Evolutionary conservation across 2,329 filamentous ascomycete genomes (phyloP).

Genomic region (Mycosphaerella sp.): DNA sequence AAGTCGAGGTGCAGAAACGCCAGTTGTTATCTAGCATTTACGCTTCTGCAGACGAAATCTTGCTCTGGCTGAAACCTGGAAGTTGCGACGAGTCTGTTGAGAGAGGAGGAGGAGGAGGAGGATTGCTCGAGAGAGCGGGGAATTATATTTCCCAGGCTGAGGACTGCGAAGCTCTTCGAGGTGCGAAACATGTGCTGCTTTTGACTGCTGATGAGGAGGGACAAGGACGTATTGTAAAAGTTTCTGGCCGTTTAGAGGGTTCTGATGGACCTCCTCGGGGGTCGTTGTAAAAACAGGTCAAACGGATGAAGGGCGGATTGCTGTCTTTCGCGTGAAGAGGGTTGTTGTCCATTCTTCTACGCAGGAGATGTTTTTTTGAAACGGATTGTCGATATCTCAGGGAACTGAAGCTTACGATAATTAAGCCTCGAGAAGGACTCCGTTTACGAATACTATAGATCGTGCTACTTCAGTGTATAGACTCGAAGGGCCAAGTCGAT

Average conservation of each 20-base stretch:
- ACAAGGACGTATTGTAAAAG: background rate
- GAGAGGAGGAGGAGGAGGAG: background rate
- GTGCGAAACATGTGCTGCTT: background rate
- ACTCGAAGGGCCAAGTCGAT: too few relatives aligned
- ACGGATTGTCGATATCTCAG: too few relatives aligned
- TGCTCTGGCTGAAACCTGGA: background rate
- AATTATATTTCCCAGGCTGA: background rate
- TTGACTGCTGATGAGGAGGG: background rate
- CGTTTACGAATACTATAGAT: too few relatives aligned
- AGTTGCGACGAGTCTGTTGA: background rate
- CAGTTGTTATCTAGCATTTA: conserved; percentile 2
- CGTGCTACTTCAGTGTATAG: too few relatives aligned
- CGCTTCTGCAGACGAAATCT: background rate
- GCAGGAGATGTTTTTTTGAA: too few relatives aligned
- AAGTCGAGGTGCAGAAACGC: conserved; percentile 1
- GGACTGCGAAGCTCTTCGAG: background rate
- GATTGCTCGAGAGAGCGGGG: background rate
- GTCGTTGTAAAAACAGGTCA: too few relatives aligned
- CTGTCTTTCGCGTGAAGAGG: too few relatives aligned
- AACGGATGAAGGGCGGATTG: too few relatives aligned
- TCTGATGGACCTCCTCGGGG: too few relatives aligned
- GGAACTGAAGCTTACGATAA: too few relatives aligned
- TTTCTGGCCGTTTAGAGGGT: background rate
- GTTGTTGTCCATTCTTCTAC: too few relatives aligned
- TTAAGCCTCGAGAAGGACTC: too few relatives aligned